A percentile compares a stretch with the other conserved stretches of the same genome.
Evolutionary conservation across 2,329 filamentous ascomycete genomes (phyloP).

Genomic region (Ophiostoma ulmi): DNA sequence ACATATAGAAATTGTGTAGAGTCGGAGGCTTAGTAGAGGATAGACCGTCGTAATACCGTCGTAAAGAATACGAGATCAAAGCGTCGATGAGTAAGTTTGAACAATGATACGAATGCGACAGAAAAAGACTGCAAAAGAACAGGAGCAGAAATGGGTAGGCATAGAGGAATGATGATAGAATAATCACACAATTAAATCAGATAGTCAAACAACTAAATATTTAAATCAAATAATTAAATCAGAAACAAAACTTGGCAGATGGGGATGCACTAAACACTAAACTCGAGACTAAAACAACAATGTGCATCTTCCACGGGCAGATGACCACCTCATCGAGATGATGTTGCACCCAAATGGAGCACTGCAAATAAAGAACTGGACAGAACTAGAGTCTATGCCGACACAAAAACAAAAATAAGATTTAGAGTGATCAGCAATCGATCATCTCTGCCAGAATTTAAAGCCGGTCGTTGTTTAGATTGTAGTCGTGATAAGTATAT

Average conservation of each 20-base stretch:
- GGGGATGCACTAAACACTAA: constrained; percentile 1
- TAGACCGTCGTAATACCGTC: background rate
- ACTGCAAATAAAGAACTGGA: background rate
- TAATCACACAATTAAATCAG: background rate
- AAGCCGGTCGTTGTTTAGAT: background rate
- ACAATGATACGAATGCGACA: background rate
- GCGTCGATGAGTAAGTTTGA: background rate
- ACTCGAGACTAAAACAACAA: background rate
- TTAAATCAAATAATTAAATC: background rate
- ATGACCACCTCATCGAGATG: constrained; percentile 4
- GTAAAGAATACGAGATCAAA: background rate
- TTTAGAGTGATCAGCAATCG: constrained; percentile 1
- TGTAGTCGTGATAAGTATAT: background rate
- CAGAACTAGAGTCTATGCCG: background rate
- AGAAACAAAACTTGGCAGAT: background rate
- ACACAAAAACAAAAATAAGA: background rate
- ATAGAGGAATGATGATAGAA: background rate
- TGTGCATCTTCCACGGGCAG: constrained; percentile 8
- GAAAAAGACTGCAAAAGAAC: background rate
- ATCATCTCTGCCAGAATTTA: constrained; percentile 6
- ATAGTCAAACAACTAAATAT: too few relatives aligned
- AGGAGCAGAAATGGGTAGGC: background rate
- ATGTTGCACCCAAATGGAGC: background rate
- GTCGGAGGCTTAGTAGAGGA: too few relatives aligned
- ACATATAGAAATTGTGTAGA: background rate